Evolutionary conservation across 306 rosid species (phyloP), one percentile per base, ranked within the genome.

Genomic region (Trichosanthes cucumerina): DNA sequence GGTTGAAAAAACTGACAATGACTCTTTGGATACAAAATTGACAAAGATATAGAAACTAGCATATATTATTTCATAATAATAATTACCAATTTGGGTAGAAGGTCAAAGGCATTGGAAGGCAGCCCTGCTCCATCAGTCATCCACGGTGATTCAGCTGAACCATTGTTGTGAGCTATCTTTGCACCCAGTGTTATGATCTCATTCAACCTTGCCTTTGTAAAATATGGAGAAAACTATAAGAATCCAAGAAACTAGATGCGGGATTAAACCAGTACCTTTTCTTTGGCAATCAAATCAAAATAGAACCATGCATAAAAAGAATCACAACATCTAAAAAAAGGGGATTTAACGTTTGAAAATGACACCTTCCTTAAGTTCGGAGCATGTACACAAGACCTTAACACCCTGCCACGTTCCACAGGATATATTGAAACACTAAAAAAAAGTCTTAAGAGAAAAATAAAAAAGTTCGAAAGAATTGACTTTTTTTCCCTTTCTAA

Each of bases 121-220:
- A 91, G 85, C 69, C 99, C 99, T 38, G 85, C 91, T 86, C 99
- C 99, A 81, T 95, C 99, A 79, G 81, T 82, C 88, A 76, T 90
- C 99, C 99, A 92, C 47, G 93, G 91, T 79, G 83, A 84, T 85
- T 90, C 86, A 38, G 77, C 33, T 57, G 90, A 81, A 79, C 75
- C 92, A 75, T 86, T 85, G 75, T 76, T 78, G 70, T 84, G 86
- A 65, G 33, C 73, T 14, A 78, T 79, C 85, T 83, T 88, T 31
- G 79, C 80, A 82, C 82, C 80, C 13, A 84, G 87, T 79, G 90
- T 91, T 47, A 95, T 85, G 75, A 88, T 91, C 82, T 88, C 99
- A 59, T 91, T 87, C 86, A 95, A 80, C 87, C 92, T 87, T 82
- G 89, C 90, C 98, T 95, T 86, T 79, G 86, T 26, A 72, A 21